These are phyloP conservation scores for Selaginella moellendorffii DNA, from an alignment of 75 land plant genomes.

Conservation along the genomic window DNA sequence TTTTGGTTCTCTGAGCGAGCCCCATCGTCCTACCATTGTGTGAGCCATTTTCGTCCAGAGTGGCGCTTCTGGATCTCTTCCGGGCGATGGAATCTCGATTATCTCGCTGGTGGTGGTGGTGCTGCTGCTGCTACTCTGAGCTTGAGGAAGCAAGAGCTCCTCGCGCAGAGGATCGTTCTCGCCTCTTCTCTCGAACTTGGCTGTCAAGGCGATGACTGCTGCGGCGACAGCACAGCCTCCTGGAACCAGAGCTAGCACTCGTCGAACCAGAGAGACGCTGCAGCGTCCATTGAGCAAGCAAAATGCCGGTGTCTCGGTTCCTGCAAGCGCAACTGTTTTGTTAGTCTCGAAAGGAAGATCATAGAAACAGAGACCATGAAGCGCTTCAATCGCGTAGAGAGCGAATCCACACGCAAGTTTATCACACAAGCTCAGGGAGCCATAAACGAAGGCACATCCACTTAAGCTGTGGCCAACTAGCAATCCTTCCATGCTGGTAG, in stretches of 20 bases:
- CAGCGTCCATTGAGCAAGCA: background rate
- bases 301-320: background rate
- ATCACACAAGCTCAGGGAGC: constrained; percentile 83
- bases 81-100: too few species aligned
- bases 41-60: constrained; percentile 8
- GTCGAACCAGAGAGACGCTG: background rate
- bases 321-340: background rate
- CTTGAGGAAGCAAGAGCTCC: background rate
- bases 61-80: too few species aligned
- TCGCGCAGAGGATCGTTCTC: background rate
- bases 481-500: constrained; percentile 82
- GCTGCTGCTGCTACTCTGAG: too few species aligned
- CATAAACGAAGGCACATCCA: constrained; percentile 96
- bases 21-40: constrained; percentile 19
- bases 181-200: constrained; percentile 27
- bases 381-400: constrained; percentile 53
- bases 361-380: constrained; percentile 47
- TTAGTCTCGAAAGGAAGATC: background rate
- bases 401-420: constrained; percentile 83
- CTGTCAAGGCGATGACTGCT: constrained; percentile 41
- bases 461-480: constrained; percentile 58
- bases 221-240: constrained; percentile 64
- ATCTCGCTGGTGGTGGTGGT: too few species aligned
- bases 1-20: constrained; percentile 8
- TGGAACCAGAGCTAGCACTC: constrained; percentile 49